These are phyloP conservation scores for Mollisia scopiformis DNA, from an alignment of 2,329 filamentous ascomycete species.

Conservation along the genomic window DNA sequence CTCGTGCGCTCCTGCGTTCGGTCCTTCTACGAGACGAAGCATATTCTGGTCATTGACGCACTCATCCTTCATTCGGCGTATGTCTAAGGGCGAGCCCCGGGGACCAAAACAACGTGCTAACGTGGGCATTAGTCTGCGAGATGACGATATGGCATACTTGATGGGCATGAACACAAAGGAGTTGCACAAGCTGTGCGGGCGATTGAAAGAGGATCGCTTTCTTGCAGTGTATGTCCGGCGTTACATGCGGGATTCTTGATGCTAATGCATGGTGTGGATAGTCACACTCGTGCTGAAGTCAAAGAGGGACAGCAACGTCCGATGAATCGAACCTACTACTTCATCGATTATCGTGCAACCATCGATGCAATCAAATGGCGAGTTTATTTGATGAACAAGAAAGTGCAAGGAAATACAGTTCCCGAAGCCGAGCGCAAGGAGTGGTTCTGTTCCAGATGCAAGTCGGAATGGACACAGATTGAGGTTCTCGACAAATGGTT, in stretches of 20 bases:
- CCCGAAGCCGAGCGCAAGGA: constrained; percentile 88
- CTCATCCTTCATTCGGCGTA: constrained; percentile 74
- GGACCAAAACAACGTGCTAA: constrained; percentile 28
- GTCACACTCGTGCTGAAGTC: constrained; percentile 74
- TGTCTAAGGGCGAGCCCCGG: constrained; percentile 35
- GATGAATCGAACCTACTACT: constrained; percentile 91
- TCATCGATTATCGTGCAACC: constrained; percentile 90
- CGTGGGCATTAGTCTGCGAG: constrained; percentile 62
- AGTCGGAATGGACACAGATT: constrained; percentile 84
- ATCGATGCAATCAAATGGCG: constrained; percentile 97
- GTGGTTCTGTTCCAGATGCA: constrained; percentile 81
- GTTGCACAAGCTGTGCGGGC: constrained; percentile 85
- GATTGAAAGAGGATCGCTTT: constrained; percentile 83
- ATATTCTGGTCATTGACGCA: constrained; percentile 82
- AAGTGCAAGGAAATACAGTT: constrained; percentile 81
- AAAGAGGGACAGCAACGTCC: constrained; percentile 81
- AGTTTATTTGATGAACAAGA: constrained; percentile 84
- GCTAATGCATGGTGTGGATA: constrained; percentile 38
- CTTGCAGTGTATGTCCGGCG: constrained; percentile 65
- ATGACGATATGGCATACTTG: constrained; percentile 85
- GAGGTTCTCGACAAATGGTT: constrained; percentile 82
- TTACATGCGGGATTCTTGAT: neutral
- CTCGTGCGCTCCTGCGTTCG: constrained; percentile 86
- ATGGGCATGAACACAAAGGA: constrained; percentile 91
- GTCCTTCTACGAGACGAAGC: constrained; percentile 84